These are phyloP conservation scores for Tardiomyces blankii DNA, from an alignment of 1,139 yeast genomes.

Conservation along the genomic window DNA sequence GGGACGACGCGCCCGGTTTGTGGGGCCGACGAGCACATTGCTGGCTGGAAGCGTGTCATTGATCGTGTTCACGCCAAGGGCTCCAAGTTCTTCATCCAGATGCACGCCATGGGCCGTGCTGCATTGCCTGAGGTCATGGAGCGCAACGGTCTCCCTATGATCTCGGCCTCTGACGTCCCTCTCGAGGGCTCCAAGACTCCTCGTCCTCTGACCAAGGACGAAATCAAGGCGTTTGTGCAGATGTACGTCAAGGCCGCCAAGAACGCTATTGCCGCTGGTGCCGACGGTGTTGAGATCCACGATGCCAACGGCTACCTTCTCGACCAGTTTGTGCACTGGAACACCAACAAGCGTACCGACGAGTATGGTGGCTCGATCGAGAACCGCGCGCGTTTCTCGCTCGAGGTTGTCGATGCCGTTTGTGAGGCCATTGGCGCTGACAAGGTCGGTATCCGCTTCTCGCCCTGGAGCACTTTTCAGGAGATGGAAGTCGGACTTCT, in stretches of 20 bases:
- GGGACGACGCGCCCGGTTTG: conserved; percentile 42
- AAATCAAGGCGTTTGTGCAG: conserved; percentile 30
- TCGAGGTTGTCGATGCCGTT: conserved; percentile 45
- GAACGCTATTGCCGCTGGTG: conserved; percentile 43
- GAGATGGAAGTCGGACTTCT: conserved; percentile 21
- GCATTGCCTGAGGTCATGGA: conserved; percentile 35
- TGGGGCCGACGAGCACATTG: conserved; percentile 36
- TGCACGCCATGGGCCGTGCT: conserved; percentile 52
- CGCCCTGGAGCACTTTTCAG: conserved; percentile 40
- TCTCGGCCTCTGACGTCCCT: conserved; percentile 10
- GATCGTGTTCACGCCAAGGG: conserved; percentile 43
- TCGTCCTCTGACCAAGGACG: conserved; percentile 31
- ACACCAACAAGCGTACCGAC: conserved; percentile 50
- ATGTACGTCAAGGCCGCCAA: conserved; percentile 34
- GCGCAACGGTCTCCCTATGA: conserved; percentile 20
- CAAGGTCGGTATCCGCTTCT: conserved; percentile 44
- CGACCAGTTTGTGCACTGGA: conserved; percentile 45
- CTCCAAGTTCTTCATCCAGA: conserved; percentile 41
- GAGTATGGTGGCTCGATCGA: conserved; percentile 59
- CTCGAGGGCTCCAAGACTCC: conserved; percentile 26
- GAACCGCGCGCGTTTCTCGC: conserved; percentile 47
- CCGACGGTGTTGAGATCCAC: conserved; percentile 61
- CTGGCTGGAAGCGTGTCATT: conserved; percentile 40
- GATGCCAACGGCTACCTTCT: conserved; percentile 59
- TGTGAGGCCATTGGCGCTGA: conserved; percentile 41